Conservation (phyloP, 2,329 filamentous ascomycete genomes). For the Stagonosporopsis vannaccii region DNA sequence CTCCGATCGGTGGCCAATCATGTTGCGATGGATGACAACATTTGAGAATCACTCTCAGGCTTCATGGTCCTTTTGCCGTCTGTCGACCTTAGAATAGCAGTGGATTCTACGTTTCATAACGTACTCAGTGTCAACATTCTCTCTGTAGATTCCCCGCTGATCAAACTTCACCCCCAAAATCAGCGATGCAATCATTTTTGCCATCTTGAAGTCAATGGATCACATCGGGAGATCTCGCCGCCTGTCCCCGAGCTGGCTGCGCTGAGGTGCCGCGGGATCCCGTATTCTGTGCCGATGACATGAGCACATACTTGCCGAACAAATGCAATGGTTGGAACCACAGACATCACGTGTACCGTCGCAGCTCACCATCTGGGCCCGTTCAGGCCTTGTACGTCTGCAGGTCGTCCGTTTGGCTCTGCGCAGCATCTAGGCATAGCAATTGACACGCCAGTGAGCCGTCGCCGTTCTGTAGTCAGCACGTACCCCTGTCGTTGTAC, state of each 20-base stretch:
- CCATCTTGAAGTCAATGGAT: background rate
- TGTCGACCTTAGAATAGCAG: background rate
- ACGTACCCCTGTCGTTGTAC: slow-evolving; percentile 14
- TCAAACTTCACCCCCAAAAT: background rate
- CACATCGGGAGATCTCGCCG: slow-evolving; percentile 11
- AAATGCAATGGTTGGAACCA: background rate
- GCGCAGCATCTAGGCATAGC: slow-evolving; percentile 8
- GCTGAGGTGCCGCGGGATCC: slow-evolving; percentile 11
- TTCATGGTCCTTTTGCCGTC: background rate
- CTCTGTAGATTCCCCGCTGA: too few species aligned
- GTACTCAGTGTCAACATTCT: background rate
- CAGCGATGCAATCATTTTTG: background rate
- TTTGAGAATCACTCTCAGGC: background rate
- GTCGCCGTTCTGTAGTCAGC: slow-evolving; percentile 12
- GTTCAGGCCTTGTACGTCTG: background rate
- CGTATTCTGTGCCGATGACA: slow-evolving; percentile 9
- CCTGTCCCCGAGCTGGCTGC: slow-evolving; percentile 11
- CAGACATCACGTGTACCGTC: slow-evolving; percentile 2
- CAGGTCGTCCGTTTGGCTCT: slow-evolving; percentile 8
- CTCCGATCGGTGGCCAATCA: slow-evolving; percentile 13
- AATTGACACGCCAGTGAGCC: slow-evolving; percentile 9
- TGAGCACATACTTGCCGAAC: slow-evolving; percentile 4
- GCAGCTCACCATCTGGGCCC: background rate
- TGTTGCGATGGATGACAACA: slow-evolving; percentile 3
- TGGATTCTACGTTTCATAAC: background rate